Evolutionary conservation across 331 rosid genomes (phyloP), one percentile per base, ranked within the genome.

Genomic region (Rosa hybrid): DNA sequence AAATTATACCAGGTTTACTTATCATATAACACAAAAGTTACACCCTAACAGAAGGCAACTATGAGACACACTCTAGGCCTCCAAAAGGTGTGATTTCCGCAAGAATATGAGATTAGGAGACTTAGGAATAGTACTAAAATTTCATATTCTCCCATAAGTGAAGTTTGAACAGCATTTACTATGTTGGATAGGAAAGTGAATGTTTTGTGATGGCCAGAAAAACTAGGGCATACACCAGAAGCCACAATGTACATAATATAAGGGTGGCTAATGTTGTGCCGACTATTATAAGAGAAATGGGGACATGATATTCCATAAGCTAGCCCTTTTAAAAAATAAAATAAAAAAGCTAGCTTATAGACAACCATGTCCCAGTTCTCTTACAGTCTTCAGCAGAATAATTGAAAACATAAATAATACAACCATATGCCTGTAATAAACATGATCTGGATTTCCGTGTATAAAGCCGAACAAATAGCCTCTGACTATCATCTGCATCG

Each of bases 401-500:
- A 20, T 44, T 21, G 25, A 59, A 74, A 56, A 50, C 2, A 13
- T 13, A 18, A 45, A 11, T 41, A 50, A 77, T 7, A 65, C 14
- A 30, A 30, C 41, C 21, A 46, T 51, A 46, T 51, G 30, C 23
- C 56, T 78, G 72, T 2, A 38, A 75, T n/a, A n/a, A n/a, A n/a
- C n/a, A n/a, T n/a, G n/a, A 54, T 39, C 23, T 59, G 38, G n/a
- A 72, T 92, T 95, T 95, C 68, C 98, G 90, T 71, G 88, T 72
- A 83, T 91, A 92, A 70, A 95, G 90, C 81, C 97, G 94, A 77
- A 95, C 78, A 83, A 95, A 95, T 64, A 95, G 91, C 88, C 97
- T 91, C 91, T 89, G 98, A 84, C 98, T 86, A 84, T 92, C 96
- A 86, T 90, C 85, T 59, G 97, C 78, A 91, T 86, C 30, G 81